Conservation (phyloP, 192 early-diverging fungal genomes). For the Podila minutissima region DNA sequence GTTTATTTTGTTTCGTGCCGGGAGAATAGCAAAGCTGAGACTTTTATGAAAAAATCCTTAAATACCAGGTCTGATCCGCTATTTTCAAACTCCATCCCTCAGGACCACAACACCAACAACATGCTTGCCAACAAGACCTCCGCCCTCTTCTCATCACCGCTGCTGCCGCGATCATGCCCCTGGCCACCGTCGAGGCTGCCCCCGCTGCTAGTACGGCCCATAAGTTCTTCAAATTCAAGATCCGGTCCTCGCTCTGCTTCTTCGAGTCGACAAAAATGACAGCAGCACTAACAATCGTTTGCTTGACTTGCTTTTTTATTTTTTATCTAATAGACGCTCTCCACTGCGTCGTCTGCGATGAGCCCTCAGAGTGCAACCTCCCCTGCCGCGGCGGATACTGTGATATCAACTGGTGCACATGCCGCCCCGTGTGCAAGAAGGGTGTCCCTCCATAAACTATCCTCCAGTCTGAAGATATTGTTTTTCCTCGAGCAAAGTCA, state of each 20-base stretch:
- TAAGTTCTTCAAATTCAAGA: too few species aligned
- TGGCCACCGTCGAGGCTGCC: not conserved
- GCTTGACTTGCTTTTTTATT: too few species aligned
- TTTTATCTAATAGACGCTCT: not conserved
- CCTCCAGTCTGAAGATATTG: too few species aligned
- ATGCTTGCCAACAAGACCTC: conserved; percentile 10
- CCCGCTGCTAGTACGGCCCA: not conserved
- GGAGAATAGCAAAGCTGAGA: not conserved
- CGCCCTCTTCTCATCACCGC: not conserved
- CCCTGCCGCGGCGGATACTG: not conserved
- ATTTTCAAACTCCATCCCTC: too few species aligned
- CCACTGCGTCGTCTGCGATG: not conserved
- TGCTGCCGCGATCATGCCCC: not conserved
- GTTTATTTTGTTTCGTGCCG: too few species aligned
- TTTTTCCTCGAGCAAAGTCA: too few species aligned
- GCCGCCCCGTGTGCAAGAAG: not conserved
- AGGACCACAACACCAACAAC: too few species aligned
- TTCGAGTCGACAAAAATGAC: not conserved
- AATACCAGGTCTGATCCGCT: too few species aligned
- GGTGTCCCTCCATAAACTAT: not conserved
- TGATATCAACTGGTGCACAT: not conserved
- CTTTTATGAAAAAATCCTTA: not conserved
- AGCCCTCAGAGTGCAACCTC: not conserved
- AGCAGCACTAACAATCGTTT: not conserved
- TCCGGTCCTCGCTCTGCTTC: not conserved